A percentile compares a stretch with the other conserved stretches of the same genome.
Conservation (phyloP, 805 yeast species). For the Kazachstania martiniae region DNA sequence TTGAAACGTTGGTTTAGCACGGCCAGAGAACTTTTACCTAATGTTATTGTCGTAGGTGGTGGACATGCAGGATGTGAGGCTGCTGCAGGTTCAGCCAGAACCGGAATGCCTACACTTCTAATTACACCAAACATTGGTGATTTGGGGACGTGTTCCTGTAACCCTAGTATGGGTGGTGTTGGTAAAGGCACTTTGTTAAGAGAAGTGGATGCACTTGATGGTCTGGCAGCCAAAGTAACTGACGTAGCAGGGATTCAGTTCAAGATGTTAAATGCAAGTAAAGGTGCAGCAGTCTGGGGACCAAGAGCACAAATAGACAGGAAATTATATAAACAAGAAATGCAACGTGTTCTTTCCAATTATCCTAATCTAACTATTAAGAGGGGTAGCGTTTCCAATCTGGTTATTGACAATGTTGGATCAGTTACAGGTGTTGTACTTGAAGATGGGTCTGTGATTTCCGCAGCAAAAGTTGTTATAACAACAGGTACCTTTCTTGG, state of each 20-base stretch:
- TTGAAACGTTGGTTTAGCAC: too few species aligned
- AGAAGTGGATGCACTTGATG: slow-evolving; percentile 95
- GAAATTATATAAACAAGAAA: slow-evolving; percentile 58
- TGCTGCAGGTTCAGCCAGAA: slow-evolving; percentile 81
- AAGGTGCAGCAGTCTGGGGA: slow-evolving; percentile 96
- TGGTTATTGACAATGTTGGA: slow-evolving; percentile 42
- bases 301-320: slow-evolving; percentile 96
- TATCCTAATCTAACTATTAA: slow-evolving; percentile 43
- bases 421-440: slow-evolving; percentile 60
- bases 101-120: slow-evolving; percentile 48
- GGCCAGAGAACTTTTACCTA: slow-evolving; percentile 11
- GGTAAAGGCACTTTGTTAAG: slow-evolving; percentile 90
- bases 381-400: slow-evolving; percentile 76
- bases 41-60: slow-evolving; percentile 84
- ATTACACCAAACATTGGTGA: slow-evolving; percentile 67
- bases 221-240: slow-evolving; percentile 76
- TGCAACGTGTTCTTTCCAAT: slow-evolving; percentile 55
- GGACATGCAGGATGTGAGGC: slow-evolving; percentile 99
- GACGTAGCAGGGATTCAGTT: slow-evolving; percentile 91
- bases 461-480: slow-evolving; percentile 61
- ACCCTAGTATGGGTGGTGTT: slow-evolving; percentile 97
- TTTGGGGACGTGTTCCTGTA: slow-evolving; percentile 92
- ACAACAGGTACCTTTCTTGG: slow-evolving; percentile 94
- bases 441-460: slow-evolving; percentile 50
- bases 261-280: slow-evolving; percentile 71